Percentiles rank a stretch among this genome's conserved stretches.
These are phyloP conservation scores for Pelargonium cotyledonis DNA, from an alignment of 441 rosid species.

Conservation along the genomic window DNA sequence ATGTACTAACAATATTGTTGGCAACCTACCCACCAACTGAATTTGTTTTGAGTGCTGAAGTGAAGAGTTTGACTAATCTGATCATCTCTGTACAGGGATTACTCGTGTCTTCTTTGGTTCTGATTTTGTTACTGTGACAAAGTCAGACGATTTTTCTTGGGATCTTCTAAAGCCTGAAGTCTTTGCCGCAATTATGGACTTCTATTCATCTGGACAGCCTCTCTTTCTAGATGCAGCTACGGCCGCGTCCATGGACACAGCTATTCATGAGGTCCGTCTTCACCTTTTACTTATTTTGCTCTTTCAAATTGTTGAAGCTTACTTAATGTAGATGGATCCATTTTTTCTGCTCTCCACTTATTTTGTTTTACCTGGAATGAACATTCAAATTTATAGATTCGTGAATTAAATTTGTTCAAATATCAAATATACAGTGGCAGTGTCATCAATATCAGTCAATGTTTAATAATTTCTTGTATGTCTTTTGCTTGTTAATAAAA, in stretches of 20 bases:
- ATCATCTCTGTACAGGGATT: conserved; percentile 40
- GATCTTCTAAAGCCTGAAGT: conserved; percentile 79
- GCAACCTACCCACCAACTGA: background rate
- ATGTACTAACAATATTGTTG: background rate
- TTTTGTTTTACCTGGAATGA: too few species aligned
- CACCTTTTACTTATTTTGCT: conserved; percentile 8
- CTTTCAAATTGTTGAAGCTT: conserved; percentile 6
- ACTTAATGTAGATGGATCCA: background rate
- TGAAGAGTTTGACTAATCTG: conserved; percentile 8
- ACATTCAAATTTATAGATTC: too few species aligned
- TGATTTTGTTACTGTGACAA: conserved; percentile 89
- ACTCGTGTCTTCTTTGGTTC: conserved; percentile 81
- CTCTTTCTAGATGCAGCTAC: conserved; percentile 66
- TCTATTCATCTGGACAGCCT: conserved; percentile 78
- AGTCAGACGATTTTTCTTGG: conserved; percentile 79
- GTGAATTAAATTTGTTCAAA: too few species aligned
- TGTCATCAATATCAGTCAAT: too few species aligned
- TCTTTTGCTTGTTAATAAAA: too few species aligned
- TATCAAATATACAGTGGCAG: too few species aligned
- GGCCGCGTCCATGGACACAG: conserved; percentile 78
- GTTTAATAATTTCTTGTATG: too few species aligned
- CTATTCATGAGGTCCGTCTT: conserved; percentile 56
- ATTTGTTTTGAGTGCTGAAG: conserved; percentile 5
- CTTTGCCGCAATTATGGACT: conserved; percentile 90
- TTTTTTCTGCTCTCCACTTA: background rate